A percentile compares a stretch with the other conserved stretches of the same genome.
Conservation (phyloP, 306 rosid species). For the Prosopis cineraria region DNA sequence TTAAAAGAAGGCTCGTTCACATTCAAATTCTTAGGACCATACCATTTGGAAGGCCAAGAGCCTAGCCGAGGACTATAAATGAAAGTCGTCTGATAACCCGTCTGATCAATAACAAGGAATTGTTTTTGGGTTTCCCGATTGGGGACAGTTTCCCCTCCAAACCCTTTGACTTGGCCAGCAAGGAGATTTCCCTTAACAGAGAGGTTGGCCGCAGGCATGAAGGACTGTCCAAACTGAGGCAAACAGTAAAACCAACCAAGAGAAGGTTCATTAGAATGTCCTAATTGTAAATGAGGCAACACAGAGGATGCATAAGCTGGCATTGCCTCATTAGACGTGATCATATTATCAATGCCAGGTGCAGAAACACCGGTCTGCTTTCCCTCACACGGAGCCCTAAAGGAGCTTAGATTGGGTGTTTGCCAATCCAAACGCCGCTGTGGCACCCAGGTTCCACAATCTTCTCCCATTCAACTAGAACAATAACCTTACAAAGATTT, state of each 20-base stretch:
- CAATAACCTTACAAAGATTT: slow-evolving; percentile 52
- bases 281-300: slow-evolving; percentile 48
- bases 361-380: slow-evolving; percentile 50
- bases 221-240: slow-evolving; percentile 61
- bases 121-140: slow-evolving; percentile 51
- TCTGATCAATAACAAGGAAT: slow-evolving; percentile 70
- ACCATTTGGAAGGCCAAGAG: slow-evolving; percentile 49
- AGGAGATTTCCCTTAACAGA: slow-evolving; percentile 38
- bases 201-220: slow-evolving; percentile 43
- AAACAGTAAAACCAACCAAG: slow-evolving; percentile 77
- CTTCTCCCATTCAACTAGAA: slow-evolving; percentile 77
- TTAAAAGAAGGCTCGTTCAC: slow-evolving; percentile 37
- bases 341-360: slow-evolving; percentile 36
- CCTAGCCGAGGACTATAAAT: slow-evolving; percentile 60
- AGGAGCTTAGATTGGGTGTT: slow-evolving; percentile 50
- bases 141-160: slow-evolving; percentile 36
- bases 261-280: slow-evolving; percentile 61
- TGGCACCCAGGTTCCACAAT: slow-evolving; percentile 58
- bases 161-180: slow-evolving; percentile 30
- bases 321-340: slow-evolving; percentile 42
- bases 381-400: slow-evolving; percentile 50
- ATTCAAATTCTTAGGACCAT: slow-evolving; percentile 34
- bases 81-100: slow-evolving; percentile 69
- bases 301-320: slow-evolving; percentile 44
- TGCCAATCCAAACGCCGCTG: slow-evolving; percentile 56